phyloP scores from a whole-genome alignment of 2,329 filamentous ascomycete genomes.

The Neopestalotiopsis sp. region DNA sequence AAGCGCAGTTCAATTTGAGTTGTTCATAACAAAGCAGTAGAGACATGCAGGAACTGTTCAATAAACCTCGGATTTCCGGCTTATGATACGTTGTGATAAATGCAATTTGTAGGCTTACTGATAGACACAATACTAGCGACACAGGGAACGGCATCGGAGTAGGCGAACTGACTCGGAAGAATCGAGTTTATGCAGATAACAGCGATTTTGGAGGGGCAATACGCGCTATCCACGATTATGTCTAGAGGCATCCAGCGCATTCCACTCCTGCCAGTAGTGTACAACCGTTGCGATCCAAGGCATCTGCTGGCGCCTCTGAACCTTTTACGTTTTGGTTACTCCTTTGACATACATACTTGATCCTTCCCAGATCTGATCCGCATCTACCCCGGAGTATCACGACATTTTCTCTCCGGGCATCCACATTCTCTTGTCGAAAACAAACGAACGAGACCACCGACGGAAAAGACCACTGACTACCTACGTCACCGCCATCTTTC shows the following conservation, averaged over 20 bases:
- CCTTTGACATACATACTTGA: no score
- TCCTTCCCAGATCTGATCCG: no score
- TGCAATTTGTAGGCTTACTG: no score
- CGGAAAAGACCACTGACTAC: neutral
- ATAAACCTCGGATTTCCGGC: no score
- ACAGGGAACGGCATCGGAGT: neutral
- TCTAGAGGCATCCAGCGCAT: constrained; percentile 6
- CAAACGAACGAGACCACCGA: neutral
- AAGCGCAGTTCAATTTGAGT: no score
- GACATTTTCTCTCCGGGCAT: neutral
- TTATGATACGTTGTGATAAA: no score
- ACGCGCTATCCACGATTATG: neutral
- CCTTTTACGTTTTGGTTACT: no score
- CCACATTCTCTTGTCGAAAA: neutral
- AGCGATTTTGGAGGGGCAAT: constrained; percentile 5
- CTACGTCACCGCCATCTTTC: no score
- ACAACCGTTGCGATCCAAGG: neutral
- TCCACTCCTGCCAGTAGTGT: neutral
- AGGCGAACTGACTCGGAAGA: neutral
- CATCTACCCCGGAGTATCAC: neutral
- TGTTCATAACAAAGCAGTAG: no score
- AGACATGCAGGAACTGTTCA: no score
- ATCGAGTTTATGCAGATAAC: neutral
- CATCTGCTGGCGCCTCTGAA: neutral
- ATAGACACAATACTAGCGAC: neutral